Percentiles rank a stretch among this genome's conserved stretches.
These are phyloP conservation scores for Leishmania turanica DNA, from an alignment of 208 protist genomes.

Conservation along the genomic window DNA sequence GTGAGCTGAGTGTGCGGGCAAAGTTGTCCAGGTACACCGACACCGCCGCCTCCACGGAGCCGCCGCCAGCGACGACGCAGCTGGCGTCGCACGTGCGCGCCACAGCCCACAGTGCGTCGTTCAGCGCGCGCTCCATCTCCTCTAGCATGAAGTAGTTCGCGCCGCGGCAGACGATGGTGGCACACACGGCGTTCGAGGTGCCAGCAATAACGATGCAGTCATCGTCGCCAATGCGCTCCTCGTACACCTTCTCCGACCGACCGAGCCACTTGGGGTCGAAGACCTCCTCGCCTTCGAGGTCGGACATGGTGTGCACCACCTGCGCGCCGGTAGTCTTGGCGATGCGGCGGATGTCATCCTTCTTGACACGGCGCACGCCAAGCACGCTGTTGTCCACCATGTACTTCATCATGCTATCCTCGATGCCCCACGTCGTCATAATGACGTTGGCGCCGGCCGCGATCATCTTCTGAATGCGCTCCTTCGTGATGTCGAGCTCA, in stretches of 20 bases:
- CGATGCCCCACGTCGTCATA: constrained; percentile 99
- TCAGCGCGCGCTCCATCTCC: constrained; percentile 98
- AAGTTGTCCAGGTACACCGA: constrained; percentile 99
- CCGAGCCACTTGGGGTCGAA: constrained; percentile 97
- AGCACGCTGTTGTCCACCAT: constrained; percentile 98
- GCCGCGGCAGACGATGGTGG: constrained; percentile 98
- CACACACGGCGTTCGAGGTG: constrained; percentile 73
- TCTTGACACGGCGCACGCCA: constrained; percentile 96
- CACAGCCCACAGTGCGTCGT: constrained; percentile 99
- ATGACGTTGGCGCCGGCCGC: constrained; percentile 99
- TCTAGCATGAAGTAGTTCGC: constrained; percentile 98
- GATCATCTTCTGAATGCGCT: constrained; percentile 98
- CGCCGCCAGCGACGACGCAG: constrained; percentile 98
- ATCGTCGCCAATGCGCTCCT: constrained; percentile 98
- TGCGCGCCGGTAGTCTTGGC: constrained; percentile 97
- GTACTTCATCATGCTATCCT: constrained; percentile 99
- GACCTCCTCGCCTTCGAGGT: constrained; percentile 98
- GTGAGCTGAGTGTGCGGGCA: constrained; percentile 95
- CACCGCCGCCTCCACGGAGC: constrained; percentile 98
- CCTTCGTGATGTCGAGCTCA: constrained; percentile 98
- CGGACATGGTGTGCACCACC: constrained; percentile 95
- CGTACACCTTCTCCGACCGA: constrained; percentile 93
- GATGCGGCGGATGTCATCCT: constrained; percentile 97
- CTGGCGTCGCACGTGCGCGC: constrained; percentile 98
- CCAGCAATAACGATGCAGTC: constrained; percentile 96